These are phyloP conservation scores for Colletotrichum chlorophyti DNA, from an alignment of 2,329 filamentous ascomycete genomes.

Conservation along the genomic window DNA sequence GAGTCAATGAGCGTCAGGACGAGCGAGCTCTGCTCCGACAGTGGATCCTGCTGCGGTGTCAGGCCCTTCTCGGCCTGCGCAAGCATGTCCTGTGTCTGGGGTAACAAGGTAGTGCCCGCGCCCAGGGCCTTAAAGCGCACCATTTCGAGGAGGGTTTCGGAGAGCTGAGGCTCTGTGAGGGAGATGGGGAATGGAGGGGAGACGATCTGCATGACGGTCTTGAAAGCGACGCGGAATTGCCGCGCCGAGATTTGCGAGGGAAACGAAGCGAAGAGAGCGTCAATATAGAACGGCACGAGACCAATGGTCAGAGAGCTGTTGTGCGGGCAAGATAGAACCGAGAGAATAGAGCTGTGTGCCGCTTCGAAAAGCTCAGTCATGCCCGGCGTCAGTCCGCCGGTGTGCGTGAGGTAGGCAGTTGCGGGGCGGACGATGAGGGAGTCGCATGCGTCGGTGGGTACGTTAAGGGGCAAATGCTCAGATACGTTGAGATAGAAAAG, in stretches of 20 bases:
- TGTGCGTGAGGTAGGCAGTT: conserved; percentile 70
- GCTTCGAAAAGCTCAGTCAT: conserved; percentile 78
- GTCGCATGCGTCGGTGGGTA: conserved; percentile 73
- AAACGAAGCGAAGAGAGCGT: conserved; percentile 81
- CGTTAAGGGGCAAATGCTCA: conserved; percentile 78
- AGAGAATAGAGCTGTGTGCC: conserved; percentile 82
- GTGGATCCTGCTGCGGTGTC: conserved; percentile 36
- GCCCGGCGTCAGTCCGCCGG: conserved; percentile 49
- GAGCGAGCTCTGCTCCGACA: conserved; percentile 83
- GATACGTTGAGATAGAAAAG: conserved; percentile 88
- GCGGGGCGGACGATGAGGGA: conserved; percentile 77
- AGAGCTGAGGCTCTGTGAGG: conserved; percentile 76
- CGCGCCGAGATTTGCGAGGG: conserved; percentile 79
- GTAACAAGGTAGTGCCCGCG: conserved; percentile 51
- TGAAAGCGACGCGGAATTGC: conserved; percentile 89
- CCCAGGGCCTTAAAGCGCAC: conserved; percentile 69
- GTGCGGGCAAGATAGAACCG: conserved; percentile 80
- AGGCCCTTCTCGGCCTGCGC: conserved; percentile 30
- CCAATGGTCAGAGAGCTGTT: conserved; percentile 74
- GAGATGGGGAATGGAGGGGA: conserved; percentile 80
- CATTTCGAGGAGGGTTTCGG: conserved; percentile 82
- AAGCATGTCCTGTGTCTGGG: conserved; percentile 45
- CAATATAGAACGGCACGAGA: conserved; percentile 83
- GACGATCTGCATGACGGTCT: conserved; percentile 81
- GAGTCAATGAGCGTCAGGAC: conserved; percentile 81